These are phyloP conservation scores for Aechmea fasciata DNA, from an alignment of 176 grass and related monocot species.

Conservation along the genomic window DNA sequence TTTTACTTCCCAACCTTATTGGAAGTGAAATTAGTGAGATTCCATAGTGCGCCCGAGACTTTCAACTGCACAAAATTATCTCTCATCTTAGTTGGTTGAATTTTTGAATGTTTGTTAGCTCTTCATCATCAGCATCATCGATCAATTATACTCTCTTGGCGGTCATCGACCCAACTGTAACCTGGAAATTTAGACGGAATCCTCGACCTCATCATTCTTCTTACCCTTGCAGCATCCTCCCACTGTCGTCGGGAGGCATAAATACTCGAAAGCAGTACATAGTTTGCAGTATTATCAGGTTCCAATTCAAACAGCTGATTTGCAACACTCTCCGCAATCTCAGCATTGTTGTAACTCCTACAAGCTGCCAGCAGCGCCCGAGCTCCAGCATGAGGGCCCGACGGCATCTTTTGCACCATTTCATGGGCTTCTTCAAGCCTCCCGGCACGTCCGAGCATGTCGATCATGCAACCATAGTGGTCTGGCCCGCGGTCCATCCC, in stretches of 20 bases:
- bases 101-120: slow-evolving; percentile 15
- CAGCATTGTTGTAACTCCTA: slow-evolving; percentile 57
- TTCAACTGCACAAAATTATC: too few relatives aligned
- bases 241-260: slow-evolving; percentile 59
- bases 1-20: too few relatives aligned
- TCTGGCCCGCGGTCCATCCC: slow-evolving; percentile 30
- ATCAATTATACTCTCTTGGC: slow-evolving; percentile 15
- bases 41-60: too few relatives aligned
- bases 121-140: slow-evolving; percentile 7
- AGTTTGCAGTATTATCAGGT: slow-evolving; percentile 60
- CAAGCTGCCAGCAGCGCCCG: slow-evolving; percentile 64
- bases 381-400: slow-evolving; percentile 52
- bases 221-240: slow-evolving; percentile 53
- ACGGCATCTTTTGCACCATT: slow-evolving; percentile 52
- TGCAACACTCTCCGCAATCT: slow-evolving; percentile 66
- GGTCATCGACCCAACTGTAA: slow-evolving; percentile 53
- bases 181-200: slow-evolving; percentile 49
- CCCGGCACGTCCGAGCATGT: slow-evolving; percentile 67
- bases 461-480: slow-evolving; percentile 60
- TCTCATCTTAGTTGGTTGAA: too few relatives aligned
- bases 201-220: slow-evolving; percentile 40
- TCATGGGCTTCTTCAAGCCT: slow-evolving; percentile 53
- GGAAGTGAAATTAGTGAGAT: too few relatives aligned
- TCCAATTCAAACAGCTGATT: slow-evolving; percentile 62
- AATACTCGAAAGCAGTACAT: slow-evolving; percentile 63